Base-by-base conservation (phyloP, 116 monocot genomes). In the Dioscorea cayenensis region DNA sequence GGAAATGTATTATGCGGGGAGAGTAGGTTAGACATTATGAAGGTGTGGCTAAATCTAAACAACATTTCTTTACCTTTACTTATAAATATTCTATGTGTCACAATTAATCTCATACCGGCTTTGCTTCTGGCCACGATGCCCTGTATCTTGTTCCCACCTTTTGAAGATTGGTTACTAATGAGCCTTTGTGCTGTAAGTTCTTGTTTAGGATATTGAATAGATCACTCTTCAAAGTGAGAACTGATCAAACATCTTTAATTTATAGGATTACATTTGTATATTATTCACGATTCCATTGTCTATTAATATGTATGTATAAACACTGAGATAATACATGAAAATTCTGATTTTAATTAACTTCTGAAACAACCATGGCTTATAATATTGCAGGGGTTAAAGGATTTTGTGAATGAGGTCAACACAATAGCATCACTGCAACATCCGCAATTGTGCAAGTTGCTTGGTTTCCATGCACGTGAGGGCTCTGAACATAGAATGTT, bases 391-490 rank as follows among this genome's bases (percentile, higher is more conserved):
- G 86, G 78, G 19, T 70, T 86, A 52, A 93, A 89, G 69, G 99
- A 91, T 49, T 99, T 99, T 82, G 69, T 91, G 58, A 89, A 72
- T 55, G 83, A 87, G 71, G 86, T 80, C 68, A 90, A 85, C 51
- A 85, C 79, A 32, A 77, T 99, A 35, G 77, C 94, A 51, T 81
- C 88, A 5, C 65, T 99, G 37, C 91, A 94, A 38, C 90, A 90
- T 78, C 90, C 93, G 5, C 81, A 92, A 36, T 76, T 97, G 7
- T 97, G 93, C 64, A 97, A 93, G 68, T 76, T 99, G 69, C 73
- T 99, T 63, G 99, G 99, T 38, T 91, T 89, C 66, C 85, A 91
- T 79, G 94, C 89, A 38, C 83, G 81, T 66, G 94, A 90, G 70
- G 89, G 86, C 8, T 99, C 89, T 68, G 89, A 85, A 77, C 85